These are phyloP conservation scores for Trichosporon coremiiforme DNA, from an alignment of 1,284 basidiomycete species.

Conservation along the genomic window DNA sequence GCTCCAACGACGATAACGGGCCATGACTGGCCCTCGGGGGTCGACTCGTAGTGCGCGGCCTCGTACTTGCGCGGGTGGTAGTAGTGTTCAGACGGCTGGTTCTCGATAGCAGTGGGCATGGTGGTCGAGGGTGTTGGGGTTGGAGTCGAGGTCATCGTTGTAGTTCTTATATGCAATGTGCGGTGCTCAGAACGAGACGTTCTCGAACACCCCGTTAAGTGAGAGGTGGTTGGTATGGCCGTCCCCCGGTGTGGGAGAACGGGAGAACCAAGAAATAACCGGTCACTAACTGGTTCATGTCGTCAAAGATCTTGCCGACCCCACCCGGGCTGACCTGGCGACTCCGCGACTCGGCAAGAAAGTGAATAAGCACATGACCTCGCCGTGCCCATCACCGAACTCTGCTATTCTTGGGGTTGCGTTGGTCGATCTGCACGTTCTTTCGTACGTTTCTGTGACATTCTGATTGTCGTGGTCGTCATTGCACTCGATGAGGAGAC, in stretches of 20 bases:
- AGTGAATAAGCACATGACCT: background rate
- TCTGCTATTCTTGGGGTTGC: background rate
- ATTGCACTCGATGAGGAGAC: background rate
- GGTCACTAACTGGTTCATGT: background rate
- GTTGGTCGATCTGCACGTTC: background rate
- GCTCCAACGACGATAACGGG: conserved; percentile 31
- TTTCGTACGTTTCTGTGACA: background rate
- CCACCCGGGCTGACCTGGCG: too few species aligned
- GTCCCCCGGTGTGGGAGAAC: background rate
- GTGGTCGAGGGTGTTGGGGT: conserved; percentile 3
- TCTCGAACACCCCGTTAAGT: background rate
- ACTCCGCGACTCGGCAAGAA: too few species aligned
- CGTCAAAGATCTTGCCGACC: background rate
- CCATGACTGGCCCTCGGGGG: conserved; percentile 20
- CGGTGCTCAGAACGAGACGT: background rate
- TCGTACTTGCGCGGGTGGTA: conserved; percentile 26
- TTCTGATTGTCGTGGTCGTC: background rate
- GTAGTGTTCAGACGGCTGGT: conserved; percentile 24
- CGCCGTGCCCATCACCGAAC: background rate
- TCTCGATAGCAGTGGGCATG: conserved; percentile 19
- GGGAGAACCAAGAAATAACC: background rate
- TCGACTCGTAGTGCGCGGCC: conserved; percentile 27
- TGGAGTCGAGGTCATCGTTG: background rate
- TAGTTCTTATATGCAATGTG: background rate
- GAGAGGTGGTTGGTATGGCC: background rate